Percentiles rank a stretch among this genome's conserved stretches.
These are phyloP conservation scores for Hypoxylon sp. DNA, from an alignment of 2,329 filamentous ascomycete species.

Conservation along the genomic window DNA sequence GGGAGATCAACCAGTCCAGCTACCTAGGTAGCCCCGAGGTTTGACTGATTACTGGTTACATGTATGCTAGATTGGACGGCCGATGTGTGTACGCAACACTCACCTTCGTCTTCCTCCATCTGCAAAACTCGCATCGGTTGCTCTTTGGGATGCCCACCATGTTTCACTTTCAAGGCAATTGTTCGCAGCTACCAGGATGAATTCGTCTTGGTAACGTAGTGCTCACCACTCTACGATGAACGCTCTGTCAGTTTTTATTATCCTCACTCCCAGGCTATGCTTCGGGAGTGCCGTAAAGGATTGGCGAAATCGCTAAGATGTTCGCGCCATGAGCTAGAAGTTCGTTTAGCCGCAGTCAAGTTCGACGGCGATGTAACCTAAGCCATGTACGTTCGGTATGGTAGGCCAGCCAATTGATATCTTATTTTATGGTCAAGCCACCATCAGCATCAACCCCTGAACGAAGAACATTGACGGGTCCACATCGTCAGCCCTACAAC, in stretches of 20 bases:
- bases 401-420: conserved; percentile 9
- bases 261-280: neutral
- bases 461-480: conserved; percentile 3
- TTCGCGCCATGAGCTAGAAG: conserved; percentile 24
- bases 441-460: conserved; percentile 1
- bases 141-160: conserved; percentile 37
- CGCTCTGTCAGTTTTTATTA: conserved; percentile 17
- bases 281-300: conserved; percentile 8
- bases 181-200: conserved; percentile 1
- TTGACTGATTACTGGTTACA: neutral
- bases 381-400: neutral
- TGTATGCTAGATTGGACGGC: neutral
- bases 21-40: neutral
- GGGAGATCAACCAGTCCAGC: neutral
- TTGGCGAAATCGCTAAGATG: neutral
- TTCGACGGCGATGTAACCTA: neutral
- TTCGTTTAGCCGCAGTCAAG: conserved; percentile 5
- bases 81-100: conserved; percentile 8
- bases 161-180: conserved; percentile 3
- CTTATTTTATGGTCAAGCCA: neutral
- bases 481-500: conserved; percentile 23
- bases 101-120: conserved; percentile 33
- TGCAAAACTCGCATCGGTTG: conserved; percentile 32
- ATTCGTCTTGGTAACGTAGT: neutral
- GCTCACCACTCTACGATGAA: neutral